These are phyloP conservation scores for Trichosporon sp. DNA, from an alignment of 1,284 basidiomycete species.

Conservation along the genomic window DNA sequence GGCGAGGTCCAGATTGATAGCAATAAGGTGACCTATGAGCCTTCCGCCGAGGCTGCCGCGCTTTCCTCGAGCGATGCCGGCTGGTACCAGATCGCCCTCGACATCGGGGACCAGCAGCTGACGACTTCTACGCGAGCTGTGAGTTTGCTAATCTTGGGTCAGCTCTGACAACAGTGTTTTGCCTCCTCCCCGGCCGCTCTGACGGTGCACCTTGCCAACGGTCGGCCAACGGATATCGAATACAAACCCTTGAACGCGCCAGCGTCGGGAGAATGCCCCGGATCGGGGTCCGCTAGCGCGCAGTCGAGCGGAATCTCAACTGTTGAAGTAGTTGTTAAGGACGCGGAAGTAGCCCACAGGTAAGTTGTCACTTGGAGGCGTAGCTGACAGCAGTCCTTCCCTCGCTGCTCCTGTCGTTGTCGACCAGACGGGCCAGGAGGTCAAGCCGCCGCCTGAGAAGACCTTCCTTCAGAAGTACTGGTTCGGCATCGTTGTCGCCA, in stretches of 20 bases:
- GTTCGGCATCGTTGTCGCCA: constrained; percentile 70
- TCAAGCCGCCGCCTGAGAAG: constrained; percentile 68
- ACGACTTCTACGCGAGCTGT: constrained; percentile 30
- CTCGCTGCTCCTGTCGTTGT: constrained; percentile 67
- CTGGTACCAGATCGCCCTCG: constrained; percentile 36
- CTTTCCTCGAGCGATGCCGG: background rate
- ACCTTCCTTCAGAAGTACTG: constrained; percentile 85
- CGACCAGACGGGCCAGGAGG: constrained; percentile 66
- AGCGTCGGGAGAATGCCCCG: constrained; percentile 5
- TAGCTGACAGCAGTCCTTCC: constrained; percentile 24
- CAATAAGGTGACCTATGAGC: constrained; percentile 16
- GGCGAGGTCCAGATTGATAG: constrained; percentile 25
- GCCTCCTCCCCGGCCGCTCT: constrained; percentile 16
- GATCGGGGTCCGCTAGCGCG: background rate
- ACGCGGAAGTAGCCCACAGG: constrained; percentile 14
- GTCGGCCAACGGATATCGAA: constrained; percentile 23
- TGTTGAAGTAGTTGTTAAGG: background rate
- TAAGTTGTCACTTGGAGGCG: background rate
- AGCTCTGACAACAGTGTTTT: constrained; percentile 23
- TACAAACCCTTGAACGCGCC: constrained; percentile 24
- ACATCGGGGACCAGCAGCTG: constrained; percentile 24
- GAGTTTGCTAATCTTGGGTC: background rate
- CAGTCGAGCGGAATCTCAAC: background rate
- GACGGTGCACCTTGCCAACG: constrained; percentile 20
- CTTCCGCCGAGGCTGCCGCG: background rate